Evolutionary conservation across 371 early-diverging fungal genomes (phyloP).

Genomic region (Mortierella sp.): DNA sequence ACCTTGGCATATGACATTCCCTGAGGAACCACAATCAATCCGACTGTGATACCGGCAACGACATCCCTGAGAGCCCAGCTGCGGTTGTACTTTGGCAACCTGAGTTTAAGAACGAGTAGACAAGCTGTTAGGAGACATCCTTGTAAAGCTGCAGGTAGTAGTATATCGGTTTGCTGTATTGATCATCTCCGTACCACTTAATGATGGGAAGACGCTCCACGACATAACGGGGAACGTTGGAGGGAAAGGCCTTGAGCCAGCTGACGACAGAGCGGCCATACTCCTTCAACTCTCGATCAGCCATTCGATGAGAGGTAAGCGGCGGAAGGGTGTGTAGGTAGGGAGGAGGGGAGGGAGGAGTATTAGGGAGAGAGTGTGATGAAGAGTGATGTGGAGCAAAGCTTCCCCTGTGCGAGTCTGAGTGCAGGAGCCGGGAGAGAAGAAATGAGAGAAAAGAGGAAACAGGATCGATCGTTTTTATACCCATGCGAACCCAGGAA

Average conservation of each 20-base stretch:
- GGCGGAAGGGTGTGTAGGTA: not conserved
- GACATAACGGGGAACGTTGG: conserved; percentile 32
- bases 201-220: conserved; percentile 48
- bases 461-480: conserved; percentile 15
- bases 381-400: not conserved
- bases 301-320: conserved; percentile 21
- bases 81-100: conserved; percentile 57
- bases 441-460: conserved; percentile 1
- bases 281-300: conserved; percentile 43
- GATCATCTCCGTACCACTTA: conserved; percentile 32
- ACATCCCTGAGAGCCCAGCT: conserved; percentile 84
- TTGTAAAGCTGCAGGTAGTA: no score
- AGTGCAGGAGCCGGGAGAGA: conserved; percentile 1
- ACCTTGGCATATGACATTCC: conserved; percentile 87
- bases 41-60: conserved; percentile 89
- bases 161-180: not conserved
- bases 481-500: conserved; percentile 1
- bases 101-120: not conserved
- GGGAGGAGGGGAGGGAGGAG: not conserved
- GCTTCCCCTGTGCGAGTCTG: not conserved
- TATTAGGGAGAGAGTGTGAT: not conserved
- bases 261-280: conserved; percentile 26
- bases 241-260: conserved; percentile 43
- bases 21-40: conserved; percentile 86
- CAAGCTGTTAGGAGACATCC: not conserved